Conservation (phyloP, 345 rosid genomes). For the Eucalyptus curtisii region DNA sequence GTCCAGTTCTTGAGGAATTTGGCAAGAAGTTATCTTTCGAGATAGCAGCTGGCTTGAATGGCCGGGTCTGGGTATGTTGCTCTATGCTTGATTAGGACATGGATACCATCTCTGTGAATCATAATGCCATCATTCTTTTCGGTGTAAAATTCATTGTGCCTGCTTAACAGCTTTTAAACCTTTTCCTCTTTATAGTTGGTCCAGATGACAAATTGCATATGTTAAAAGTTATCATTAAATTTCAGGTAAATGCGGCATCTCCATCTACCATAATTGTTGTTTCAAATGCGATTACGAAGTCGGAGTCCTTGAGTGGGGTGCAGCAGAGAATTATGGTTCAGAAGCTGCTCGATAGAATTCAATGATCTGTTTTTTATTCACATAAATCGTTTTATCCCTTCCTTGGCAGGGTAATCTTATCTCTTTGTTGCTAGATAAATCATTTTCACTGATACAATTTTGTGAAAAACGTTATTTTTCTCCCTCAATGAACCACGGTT, state of each 20-base stretch:
- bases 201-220: background rate
- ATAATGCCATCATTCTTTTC: background rate
- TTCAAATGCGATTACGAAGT: conserved; percentile 64
- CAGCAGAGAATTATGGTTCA: conserved; percentile 80
- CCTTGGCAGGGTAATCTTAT: background rate
- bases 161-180: background rate
- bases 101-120: background rate
- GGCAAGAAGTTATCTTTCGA: conserved; percentile 76
- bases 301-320: conserved; percentile 46
- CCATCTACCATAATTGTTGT: conserved; percentile 52
- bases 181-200: background rate
- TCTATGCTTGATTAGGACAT: background rate
- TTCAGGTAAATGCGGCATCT: conserved; percentile 45
- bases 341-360: conserved; percentile 51
- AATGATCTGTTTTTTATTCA: background rate
- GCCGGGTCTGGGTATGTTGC: conserved; percentile 65
- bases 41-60: conserved; percentile 77
- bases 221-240: background rate
- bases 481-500: background rate
- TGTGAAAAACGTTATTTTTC: background rate
- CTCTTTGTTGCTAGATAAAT: background rate
- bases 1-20: conserved; percentile 74
- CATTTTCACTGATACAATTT: background rate
- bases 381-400: background rate
- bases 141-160: background rate